A percentile compares a stretch with the other conserved stretches of the same genome.
Evolutionary conservation across 2,329 filamentous ascomycete species (phyloP).

Genomic region (Cryphonectria naterciae): DNA sequence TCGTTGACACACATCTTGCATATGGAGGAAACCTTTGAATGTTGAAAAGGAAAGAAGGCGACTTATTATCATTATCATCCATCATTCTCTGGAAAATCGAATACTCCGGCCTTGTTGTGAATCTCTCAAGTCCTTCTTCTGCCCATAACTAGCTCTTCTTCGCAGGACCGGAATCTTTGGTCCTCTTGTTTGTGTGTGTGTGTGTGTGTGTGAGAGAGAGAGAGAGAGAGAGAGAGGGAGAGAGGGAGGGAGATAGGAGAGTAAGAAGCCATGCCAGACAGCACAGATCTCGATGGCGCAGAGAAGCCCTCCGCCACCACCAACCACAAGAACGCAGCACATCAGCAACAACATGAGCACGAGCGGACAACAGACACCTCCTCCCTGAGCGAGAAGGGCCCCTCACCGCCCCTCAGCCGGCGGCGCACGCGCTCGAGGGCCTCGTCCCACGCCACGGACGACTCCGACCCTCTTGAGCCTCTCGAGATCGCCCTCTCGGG

Average conservation of each 20-base stretch:
- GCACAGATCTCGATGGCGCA: constrained; percentile 9
- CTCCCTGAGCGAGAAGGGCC: constrained; percentile 14
- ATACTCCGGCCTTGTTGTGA: too few species aligned
- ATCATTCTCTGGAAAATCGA: neutral
- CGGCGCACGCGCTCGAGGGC: constrained; percentile 14
- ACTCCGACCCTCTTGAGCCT: constrained; percentile 28
- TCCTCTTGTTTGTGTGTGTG: too few species aligned
- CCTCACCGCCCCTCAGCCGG: neutral
- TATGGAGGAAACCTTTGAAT: too few species aligned
- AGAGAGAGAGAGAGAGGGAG: too few species aligned
- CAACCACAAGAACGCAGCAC: neutral
- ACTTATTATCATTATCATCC: neutral
- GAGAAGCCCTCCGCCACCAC: constrained; percentile 1
- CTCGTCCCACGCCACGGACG: constrained; percentile 20
- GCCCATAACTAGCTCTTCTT: too few species aligned
- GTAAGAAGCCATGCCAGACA: constrained; percentile 7
- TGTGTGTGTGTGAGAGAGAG: too few species aligned
- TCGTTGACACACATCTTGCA: too few species aligned
- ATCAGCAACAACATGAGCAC: constrained; percentile 9
- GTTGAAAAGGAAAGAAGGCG: neutral
- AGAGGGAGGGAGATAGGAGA: too few species aligned
- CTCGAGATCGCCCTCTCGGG: constrained; percentile 24
- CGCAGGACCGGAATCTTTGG: too few species aligned
- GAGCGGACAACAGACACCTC: constrained; percentile 21
- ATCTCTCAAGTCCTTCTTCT: too few species aligned